Percentiles rank a stretch among this genome's conserved stretches.
Evolutionary conservation across 768 basidiomycete genomes (phyloP).

Genomic region (Kwoniella dendrophila): DNA sequence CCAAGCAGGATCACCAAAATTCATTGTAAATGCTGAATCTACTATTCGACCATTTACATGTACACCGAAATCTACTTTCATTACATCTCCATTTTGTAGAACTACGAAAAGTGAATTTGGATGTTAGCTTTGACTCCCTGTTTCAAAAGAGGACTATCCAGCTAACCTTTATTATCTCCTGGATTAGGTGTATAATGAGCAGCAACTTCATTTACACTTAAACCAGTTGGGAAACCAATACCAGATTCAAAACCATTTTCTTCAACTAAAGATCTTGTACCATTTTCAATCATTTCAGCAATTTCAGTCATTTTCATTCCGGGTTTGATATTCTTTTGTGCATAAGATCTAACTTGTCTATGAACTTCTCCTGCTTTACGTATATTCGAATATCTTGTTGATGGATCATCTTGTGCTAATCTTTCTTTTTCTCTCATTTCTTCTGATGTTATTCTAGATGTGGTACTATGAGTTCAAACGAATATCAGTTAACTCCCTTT

Average conservation of each 20-base stretch:
- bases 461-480: conserved; percentile 65
- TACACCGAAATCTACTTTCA: conserved; percentile 97
- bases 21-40: conserved; percentile 93
- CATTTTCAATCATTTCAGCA: conserved; percentile 88
- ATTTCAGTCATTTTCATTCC: conserved; percentile 95
- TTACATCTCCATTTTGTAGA: conserved; percentile 76
- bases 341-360: conserved; percentile 81
- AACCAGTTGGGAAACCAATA: conserved; percentile 93
- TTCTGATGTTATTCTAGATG: conserved; percentile 84
- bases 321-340: conserved; percentile 79
- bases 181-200: conserved; percentile 97
- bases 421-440: conserved; percentile 85
- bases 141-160: neutral
- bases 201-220: conserved; percentile 90
- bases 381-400: conserved; percentile 83
- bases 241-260: conserved; percentile 74
- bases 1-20: conserved; percentile 86
- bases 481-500: no score
- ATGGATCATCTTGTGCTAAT: conserved; percentile 74
- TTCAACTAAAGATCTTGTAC: conserved; percentile 86
- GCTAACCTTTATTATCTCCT: conserved; percentile 75
- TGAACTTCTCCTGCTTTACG: conserved; percentile 95
- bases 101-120: conserved; percentile 60
- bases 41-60: conserved; percentile 94
- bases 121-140: conserved; percentile 9